phyloP scores from a whole-genome alignment of 148 eudicot genomes.

The Persicaria maculosa region DNA sequence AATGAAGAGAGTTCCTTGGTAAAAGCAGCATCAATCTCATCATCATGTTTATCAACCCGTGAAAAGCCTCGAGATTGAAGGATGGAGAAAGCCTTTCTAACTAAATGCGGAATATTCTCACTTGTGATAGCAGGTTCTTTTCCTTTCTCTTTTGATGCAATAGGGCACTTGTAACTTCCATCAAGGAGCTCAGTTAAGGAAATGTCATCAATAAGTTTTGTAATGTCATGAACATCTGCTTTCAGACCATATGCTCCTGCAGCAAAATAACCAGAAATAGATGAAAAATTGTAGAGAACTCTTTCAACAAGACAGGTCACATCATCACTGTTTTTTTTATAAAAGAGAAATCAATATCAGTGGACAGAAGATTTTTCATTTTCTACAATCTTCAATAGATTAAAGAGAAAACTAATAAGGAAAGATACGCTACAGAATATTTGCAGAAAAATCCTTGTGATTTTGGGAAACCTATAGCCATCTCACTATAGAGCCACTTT shows the following conservation, averaged over 20 bases:
- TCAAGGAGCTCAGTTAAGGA: conserved; percentile 72
- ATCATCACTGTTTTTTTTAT: background rate
- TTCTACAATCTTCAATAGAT: background rate
- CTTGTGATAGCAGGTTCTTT: conserved; percentile 37
- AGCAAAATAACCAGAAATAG: background rate
- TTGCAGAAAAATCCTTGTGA: background rate
- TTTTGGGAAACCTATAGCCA: background rate
- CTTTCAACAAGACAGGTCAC: background rate
- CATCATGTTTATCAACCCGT: conserved; percentile 31
- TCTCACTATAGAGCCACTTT: background rate
- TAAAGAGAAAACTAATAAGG: background rate
- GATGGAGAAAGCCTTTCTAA: conserved; percentile 60
- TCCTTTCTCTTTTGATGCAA: conserved; percentile 53
- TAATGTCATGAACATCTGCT: conserved; percentile 54
- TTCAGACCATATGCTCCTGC: conserved; percentile 70
- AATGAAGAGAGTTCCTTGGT: conserved; percentile 27
- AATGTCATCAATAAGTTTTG: conserved; percentile 56
- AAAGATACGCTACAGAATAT: background rate
- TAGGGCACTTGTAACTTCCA: conserved; percentile 49
- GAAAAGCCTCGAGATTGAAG: conserved; percentile 38
- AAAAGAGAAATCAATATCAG: background rate
- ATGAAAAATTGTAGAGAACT: background rate
- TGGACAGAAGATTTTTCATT: background rate
- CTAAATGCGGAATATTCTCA: conserved; percentile 42
- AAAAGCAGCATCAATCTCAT: conserved; percentile 32